Conservation (phyloP, 306 rosid species). For the Clitoria ternatea region DNA sequence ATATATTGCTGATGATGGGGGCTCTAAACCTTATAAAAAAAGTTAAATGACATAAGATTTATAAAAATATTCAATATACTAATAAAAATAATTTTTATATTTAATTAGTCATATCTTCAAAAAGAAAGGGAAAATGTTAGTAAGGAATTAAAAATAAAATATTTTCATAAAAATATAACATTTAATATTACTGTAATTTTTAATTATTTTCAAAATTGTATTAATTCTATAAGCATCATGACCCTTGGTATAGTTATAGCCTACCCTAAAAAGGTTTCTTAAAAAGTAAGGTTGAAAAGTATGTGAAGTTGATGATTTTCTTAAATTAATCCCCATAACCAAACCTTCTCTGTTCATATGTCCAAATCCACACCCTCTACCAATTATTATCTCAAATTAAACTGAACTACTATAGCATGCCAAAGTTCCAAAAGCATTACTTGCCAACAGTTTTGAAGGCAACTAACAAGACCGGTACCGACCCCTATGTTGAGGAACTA, state of each 20-base stretch:
- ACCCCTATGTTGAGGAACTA: too few relatives aligned
- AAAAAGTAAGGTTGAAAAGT: background rate
- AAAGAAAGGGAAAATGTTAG: background rate
- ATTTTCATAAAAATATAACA: background rate
- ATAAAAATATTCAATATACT: background rate
- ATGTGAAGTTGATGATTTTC: background rate
- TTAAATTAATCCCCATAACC: background rate
- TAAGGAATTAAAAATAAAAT: background rate
- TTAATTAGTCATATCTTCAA: background rate
- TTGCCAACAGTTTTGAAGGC: background rate
- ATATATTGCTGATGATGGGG: too few relatives aligned
- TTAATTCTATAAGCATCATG: too few relatives aligned
- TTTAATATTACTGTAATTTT: background rate
- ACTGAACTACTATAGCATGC: background rate
- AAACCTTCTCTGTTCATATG: background rate
- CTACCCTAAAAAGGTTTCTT: background rate
- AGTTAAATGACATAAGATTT: background rate
- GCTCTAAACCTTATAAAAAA: background rate
- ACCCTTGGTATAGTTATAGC: too few relatives aligned
- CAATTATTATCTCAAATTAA: background rate
- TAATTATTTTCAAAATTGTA: too few relatives aligned
- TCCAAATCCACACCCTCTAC: background rate
- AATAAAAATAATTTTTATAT: background rate
- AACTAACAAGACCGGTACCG: background rate
- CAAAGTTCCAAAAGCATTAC: background rate